A percentile compares a stretch with the other conserved stretches of the same genome.
These are phyloP conservation scores for Ambrosiella beaveri DNA, from an alignment of 2,329 filamentous ascomycete genomes.

Conservation along the genomic window DNA sequence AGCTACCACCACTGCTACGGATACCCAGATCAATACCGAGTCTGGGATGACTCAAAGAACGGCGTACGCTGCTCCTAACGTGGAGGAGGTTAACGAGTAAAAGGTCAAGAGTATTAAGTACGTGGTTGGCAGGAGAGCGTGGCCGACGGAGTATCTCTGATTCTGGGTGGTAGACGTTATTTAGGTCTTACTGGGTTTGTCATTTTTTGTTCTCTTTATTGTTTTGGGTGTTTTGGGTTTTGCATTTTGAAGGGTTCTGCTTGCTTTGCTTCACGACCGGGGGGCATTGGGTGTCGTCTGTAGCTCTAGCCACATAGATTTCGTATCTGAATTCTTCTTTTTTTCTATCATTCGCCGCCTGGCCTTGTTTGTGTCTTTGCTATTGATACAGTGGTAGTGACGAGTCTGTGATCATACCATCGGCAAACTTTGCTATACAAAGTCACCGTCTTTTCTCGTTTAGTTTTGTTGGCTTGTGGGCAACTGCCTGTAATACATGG, in stretches of 20 bases:
- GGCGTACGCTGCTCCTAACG: slow-evolving; percentile 32
- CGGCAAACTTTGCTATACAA: no score
- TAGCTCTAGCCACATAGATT: no score
- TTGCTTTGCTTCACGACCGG: neutral
- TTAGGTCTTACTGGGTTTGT: neutral
- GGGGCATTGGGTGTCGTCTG: no score
- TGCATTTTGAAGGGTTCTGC: neutral
- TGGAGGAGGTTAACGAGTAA: slow-evolving; percentile 36
- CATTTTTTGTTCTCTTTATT: neutral
- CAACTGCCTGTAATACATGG: slow-evolving; percentile 44
- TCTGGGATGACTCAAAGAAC: slow-evolving; percentile 4
- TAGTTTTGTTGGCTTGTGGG: neutral
- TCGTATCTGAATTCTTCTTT: neutral
- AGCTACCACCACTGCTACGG: slow-evolving; percentile 39
- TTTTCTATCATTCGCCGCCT: neutral
- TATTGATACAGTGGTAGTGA: no score
- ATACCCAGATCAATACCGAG: slow-evolving; percentile 33
- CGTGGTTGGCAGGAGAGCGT: no score
- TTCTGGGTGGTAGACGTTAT: no score
- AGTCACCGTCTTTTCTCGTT: neutral
- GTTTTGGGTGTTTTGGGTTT: neutral
- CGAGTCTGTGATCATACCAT: no score
- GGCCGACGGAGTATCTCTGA: no score
- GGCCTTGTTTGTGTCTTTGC: neutral
- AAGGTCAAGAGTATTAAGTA: neutral